phyloP scores from a whole-genome alignment of 495 filamentous ascomycete species.

The Trichocladium antarcticum region DNA sequence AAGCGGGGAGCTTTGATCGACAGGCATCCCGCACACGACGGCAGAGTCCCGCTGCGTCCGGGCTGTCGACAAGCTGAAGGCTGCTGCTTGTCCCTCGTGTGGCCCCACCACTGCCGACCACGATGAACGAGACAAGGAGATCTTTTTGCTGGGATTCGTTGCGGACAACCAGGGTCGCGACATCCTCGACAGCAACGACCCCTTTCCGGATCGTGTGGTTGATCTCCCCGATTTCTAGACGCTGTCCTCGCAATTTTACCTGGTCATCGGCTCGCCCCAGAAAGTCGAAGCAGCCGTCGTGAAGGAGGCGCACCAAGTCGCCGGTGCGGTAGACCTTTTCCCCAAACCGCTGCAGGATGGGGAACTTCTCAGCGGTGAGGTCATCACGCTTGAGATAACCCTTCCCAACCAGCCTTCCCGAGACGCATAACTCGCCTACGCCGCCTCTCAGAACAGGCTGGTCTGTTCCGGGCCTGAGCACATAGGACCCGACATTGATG shows the following conservation, averaged over 20 bases:
- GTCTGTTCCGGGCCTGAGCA: constrained; percentile 59
- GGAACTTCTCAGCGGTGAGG: constrained; percentile 54
- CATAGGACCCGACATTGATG: constrained; percentile 68
- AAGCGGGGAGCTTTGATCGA: constrained; percentile 48
- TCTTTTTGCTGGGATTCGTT: constrained; percentile 52
- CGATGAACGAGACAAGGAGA: constrained; percentile 60
- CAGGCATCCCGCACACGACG: constrained; percentile 42
- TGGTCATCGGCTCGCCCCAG: constrained; percentile 68
- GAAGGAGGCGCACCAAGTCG: constrained; percentile 61
- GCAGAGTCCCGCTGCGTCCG: constrained; percentile 16
- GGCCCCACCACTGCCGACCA: constrained; percentile 15
- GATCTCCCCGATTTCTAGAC: constrained; percentile 70
- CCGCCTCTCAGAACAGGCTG: constrained; percentile 62
- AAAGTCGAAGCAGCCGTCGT: constrained; percentile 62
- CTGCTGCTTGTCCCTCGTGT: neutral
- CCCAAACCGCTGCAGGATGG: constrained; percentile 38
- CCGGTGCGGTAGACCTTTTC: constrained; percentile 65
- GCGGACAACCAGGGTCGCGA: constrained; percentile 51
- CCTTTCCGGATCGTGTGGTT: constrained; percentile 50
- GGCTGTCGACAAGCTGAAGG: constrained; percentile 24
- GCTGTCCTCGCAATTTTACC: constrained; percentile 67
- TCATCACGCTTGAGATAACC: constrained; percentile 75
- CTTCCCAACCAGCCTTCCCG: constrained; percentile 73
- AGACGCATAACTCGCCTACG: constrained; percentile 78
- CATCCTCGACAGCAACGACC: constrained; percentile 39